Evolutionary conservation across 2,329 filamentous ascomycete genomes (phyloP).

Genomic region (Colletotrichum filicis): DNA sequence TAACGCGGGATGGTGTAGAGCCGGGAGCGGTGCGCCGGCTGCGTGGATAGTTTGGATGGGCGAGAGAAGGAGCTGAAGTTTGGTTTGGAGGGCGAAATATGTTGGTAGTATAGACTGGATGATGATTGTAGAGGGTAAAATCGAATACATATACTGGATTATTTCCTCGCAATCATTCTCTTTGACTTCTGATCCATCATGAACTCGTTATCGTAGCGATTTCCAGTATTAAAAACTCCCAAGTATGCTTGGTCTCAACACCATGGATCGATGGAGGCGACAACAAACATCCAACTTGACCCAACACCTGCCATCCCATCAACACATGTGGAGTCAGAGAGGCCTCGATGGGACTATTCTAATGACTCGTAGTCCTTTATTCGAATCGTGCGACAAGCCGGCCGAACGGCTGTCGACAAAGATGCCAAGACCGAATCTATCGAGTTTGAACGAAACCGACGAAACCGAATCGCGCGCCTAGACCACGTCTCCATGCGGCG

Average conservation of each 20-base stretch:
- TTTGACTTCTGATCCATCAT: not conserved
- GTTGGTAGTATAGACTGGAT: not conserved
- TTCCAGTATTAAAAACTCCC: not conserved
- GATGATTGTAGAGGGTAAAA: not conserved
- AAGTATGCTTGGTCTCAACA: too few species aligned
- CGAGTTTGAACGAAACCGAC: not conserved
- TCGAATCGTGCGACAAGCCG: not conserved
- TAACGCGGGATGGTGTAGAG: not conserved
- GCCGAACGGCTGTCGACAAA: not conserved
- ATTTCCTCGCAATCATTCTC: not conserved
- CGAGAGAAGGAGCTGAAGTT: not conserved
- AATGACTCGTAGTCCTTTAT: not conserved
- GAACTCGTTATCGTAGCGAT: not conserved
- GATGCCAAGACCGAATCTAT: not conserved
- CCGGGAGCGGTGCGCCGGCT: not conserved
- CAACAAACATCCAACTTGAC: not conserved
- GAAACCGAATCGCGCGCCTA: not conserved
- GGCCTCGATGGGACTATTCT: not conserved
- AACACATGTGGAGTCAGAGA: not conserved
- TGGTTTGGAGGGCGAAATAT: not conserved
- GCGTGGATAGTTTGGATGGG: not conserved
- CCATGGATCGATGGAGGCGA: too few species aligned
- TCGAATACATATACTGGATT: not conserved
- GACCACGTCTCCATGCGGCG: not conserved
- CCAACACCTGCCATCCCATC: not conserved